These are phyloP conservation scores for Metschnikowia kofuensis DNA, from an alignment of 805 yeast species.

Conservation along the genomic window DNA sequence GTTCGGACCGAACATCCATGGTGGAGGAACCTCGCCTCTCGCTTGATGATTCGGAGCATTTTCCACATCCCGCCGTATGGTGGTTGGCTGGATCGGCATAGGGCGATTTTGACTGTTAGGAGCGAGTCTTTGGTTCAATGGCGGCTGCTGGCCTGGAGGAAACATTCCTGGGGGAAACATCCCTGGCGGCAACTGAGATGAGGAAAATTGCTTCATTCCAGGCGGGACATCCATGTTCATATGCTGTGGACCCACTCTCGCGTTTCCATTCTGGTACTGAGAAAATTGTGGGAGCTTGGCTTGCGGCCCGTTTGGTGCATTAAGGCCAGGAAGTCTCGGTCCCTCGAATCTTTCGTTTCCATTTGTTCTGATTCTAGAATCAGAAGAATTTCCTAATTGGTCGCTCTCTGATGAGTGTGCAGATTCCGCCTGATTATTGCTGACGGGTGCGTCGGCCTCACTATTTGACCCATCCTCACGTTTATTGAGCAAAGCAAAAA, in stretches of 20 bases:
- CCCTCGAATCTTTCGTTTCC: neutral
- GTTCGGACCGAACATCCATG: slow-evolving; percentile 15
- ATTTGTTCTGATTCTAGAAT: neutral
- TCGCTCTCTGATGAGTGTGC: neutral
- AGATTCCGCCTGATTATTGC: neutral
- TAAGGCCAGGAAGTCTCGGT: neutral
- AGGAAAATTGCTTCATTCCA: slow-evolving; percentile 2
- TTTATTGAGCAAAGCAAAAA: slow-evolving; percentile 45
- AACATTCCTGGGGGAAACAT: slow-evolving; percentile 38
- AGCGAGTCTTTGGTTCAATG: slow-evolving; percentile 3
- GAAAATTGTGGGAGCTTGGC: neutral
- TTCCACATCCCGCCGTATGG: slow-evolving; percentile 9
- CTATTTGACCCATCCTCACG: slow-evolving; percentile 14
- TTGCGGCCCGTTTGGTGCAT: slow-evolving; percentile 1
- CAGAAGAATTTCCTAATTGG: neutral
- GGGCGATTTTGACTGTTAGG: slow-evolving; percentile 1
- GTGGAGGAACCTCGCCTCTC: slow-evolving; percentile 9
- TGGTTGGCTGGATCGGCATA: slow-evolving; percentile 13
- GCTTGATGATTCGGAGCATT: neutral
- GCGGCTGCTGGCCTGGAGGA: slow-evolving; percentile 29
- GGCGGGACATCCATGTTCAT: slow-evolving; percentile 9
- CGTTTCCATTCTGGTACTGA: slow-evolving; percentile 2
- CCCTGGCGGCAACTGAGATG: slow-evolving; percentile 27
- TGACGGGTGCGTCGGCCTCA: neutral
- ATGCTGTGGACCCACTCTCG: slow-evolving; percentile 4